These are phyloP conservation scores for Aspergillus homomorphus DNA, from an alignment of 495 filamentous ascomycete species.

Conservation along the genomic window DNA sequence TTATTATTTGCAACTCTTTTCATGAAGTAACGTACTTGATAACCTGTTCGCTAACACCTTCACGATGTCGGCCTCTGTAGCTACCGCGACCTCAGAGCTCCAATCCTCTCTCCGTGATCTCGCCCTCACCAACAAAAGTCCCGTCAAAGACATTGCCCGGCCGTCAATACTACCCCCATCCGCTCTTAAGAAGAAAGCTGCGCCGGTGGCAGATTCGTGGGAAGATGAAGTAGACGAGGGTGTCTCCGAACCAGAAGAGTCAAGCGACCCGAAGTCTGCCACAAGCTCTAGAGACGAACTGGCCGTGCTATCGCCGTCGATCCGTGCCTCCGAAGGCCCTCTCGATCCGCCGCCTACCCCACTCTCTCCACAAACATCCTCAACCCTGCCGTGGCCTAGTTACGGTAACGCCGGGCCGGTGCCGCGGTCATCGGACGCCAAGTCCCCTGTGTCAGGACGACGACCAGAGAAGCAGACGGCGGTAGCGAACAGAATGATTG, in stretches of 20 bases:
- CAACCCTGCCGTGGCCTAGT: constrained; percentile 26
- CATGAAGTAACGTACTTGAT: neutral
- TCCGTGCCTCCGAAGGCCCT: constrained; percentile 38
- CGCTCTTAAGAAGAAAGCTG: constrained; percentile 39
- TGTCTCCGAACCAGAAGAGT: constrained; percentile 21
- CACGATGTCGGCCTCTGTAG: constrained; percentile 23
- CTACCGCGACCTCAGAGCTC: constrained; percentile 32
- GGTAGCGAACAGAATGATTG: constrained; percentile 86
- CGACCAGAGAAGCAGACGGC: constrained; percentile 91
- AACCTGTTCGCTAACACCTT: constrained; percentile 12
- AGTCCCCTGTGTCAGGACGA: constrained; percentile 17
- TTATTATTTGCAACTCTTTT: neutral
- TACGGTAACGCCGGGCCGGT: constrained; percentile 7
- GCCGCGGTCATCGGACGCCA: constrained; percentile 7
- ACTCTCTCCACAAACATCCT: constrained; percentile 44
- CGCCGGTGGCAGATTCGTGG: constrained; percentile 73
- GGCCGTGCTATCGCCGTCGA: constrained; percentile 25
- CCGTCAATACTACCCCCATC: constrained; percentile 19
- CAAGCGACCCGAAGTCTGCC: neutral
- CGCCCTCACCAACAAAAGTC: constrained; percentile 39
- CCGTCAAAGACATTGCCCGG: constrained; percentile 33
- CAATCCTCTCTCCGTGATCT: constrained; percentile 46
- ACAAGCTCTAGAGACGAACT: neutral
- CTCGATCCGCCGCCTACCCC: constrained; percentile 61
- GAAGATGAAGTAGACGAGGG: constrained; percentile 64